Evolutionary conservation across 2,329 filamentous ascomycete species (phyloP).

Genomic region (Stylonectria norvegica): DNA sequence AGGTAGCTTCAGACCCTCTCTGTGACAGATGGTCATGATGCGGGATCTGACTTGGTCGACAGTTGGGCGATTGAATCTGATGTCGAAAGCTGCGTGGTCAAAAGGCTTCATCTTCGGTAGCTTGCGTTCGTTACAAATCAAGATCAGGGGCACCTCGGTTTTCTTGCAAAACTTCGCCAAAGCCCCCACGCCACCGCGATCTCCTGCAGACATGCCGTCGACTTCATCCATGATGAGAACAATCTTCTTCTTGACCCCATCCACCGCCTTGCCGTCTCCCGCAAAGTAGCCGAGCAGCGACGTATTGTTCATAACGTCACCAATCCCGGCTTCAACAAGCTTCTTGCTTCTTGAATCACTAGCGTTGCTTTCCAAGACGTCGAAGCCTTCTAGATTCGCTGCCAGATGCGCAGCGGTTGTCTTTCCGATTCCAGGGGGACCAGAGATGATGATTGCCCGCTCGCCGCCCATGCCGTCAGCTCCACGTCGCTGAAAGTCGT

Average conservation of each 20-base stretch:
- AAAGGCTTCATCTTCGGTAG: slow-evolving; percentile 98
- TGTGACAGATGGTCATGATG: slow-evolving; percentile 91
- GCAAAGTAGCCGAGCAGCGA: slow-evolving; percentile 90
- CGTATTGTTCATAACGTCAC: slow-evolving; percentile 88
- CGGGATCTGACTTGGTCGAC: slow-evolving; percentile 87
- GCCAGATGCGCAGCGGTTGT: slow-evolving; percentile 95
- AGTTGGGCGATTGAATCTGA: slow-evolving; percentile 85
- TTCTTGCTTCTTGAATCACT: slow-evolving; percentile 97
- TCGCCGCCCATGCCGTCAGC: slow-evolving; percentile 79
- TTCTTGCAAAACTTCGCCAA: slow-evolving; percentile 94
- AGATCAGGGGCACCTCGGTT: slow-evolving; percentile 88
- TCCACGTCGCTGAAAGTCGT: slow-evolving; percentile 77
- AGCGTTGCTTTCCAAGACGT: slow-evolving; percentile 91
- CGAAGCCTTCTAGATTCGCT: slow-evolving; percentile 87
- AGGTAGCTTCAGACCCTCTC: slow-evolving; percentile 85
- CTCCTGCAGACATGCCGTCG: slow-evolving; percentile 96
- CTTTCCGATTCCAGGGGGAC: slow-evolving; percentile 94
- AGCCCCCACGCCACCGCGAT: slow-evolving; percentile 91
- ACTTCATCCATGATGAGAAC: slow-evolving; percentile 99
- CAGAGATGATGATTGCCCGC: slow-evolving; percentile 91
- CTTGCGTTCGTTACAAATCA: slow-evolving; percentile 94
- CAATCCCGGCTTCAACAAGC: slow-evolving; percentile 82
- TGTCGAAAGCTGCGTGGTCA: slow-evolving; percentile 77
- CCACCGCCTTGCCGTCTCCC: slow-evolving; percentile 74
- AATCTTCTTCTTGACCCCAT: slow-evolving; percentile 82